Percentiles rank a stretch among this genome's conserved stretches.
These are phyloP conservation scores for Mortierella sp. DNA, from an alignment of 371 early-diverging fungal genomes.

Conservation along the genomic window DNA sequence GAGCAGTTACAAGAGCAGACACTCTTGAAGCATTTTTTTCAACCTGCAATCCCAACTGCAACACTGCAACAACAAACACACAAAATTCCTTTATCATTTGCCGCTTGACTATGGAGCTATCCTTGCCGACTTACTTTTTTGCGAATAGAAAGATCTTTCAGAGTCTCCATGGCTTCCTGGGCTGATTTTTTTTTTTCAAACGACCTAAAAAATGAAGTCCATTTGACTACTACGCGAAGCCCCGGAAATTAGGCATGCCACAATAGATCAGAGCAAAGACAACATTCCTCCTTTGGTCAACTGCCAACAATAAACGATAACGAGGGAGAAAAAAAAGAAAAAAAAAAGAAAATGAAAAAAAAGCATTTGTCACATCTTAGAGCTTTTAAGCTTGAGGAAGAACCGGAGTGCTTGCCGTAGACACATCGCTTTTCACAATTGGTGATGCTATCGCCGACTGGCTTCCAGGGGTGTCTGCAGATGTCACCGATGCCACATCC, in stretches of 20 bases:
- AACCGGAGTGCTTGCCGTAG: slow-evolving; percentile 18
- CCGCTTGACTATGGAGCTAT: neutral
- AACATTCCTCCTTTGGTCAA: neutral
- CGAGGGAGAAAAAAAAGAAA: neutral
- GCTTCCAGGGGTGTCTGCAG: slow-evolving; percentile 16
- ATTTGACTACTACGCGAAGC: slow-evolving; percentile 3
- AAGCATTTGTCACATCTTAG: neutral
- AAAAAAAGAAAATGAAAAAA: neutral
- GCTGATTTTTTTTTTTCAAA: neutral
- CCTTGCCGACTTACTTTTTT: slow-evolving; percentile 4
- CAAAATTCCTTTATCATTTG: neutral
- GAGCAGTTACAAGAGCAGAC: neutral
- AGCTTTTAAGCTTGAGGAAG: slow-evolving; percentile 24
- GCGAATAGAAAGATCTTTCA: neutral
- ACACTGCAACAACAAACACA: neutral
- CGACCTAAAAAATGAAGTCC: slow-evolving; percentile 3
- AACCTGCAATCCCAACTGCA: neutral
- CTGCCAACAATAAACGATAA: neutral
- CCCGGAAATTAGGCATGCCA: slow-evolving; percentile 1
- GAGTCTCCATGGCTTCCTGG: neutral
- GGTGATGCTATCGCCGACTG: slow-evolving; percentile 1
- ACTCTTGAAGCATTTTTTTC: neutral
- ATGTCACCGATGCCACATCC: slow-evolving; percentile 8
- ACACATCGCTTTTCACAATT: slow-evolving; percentile 13
- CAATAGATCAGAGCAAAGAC: slow-evolving; percentile 1